phyloP scores from a whole-genome alignment of 2,329 filamentous ascomycete genomes.

The Macrophomina tecta region DNA sequence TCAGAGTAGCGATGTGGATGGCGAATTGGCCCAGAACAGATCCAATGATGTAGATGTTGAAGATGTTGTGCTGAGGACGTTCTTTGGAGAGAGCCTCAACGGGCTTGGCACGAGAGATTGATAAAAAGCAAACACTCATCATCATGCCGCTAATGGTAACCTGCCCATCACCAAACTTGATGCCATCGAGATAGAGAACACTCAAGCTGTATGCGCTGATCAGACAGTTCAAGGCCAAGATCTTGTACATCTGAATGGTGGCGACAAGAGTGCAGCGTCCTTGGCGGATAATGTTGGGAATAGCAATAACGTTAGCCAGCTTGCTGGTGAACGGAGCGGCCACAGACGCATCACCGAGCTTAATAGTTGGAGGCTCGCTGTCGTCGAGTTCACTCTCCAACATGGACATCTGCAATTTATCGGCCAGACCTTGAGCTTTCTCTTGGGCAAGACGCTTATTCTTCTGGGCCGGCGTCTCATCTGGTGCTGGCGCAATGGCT shows the following conservation, averaged over 20 bases:
- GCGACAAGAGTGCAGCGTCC: constrained; percentile 96
- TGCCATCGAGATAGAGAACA: constrained; percentile 95
- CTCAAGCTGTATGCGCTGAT: constrained; percentile 97
- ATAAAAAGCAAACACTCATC: constrained; percentile 99
- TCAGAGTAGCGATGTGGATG: constrained; percentile 89
- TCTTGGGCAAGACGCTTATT: constrained; percentile 61
- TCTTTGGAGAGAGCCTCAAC: constrained; percentile 97
- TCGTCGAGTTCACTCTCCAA: constrained; percentile 89
- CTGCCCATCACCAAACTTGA: constrained; percentile 98
- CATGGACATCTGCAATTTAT: constrained; percentile 85
- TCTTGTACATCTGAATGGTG: constrained; percentile 99
- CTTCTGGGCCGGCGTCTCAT: constrained; percentile 59
- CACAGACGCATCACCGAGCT: constrained; percentile 95
- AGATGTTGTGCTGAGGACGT: constrained; percentile 96
- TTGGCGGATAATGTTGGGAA: constrained; percentile 98
- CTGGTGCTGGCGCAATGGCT: constrained; percentile 64
- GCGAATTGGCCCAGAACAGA: constrained; percentile 97
- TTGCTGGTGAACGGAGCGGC: constrained; percentile 98
- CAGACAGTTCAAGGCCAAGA: constrained; percentile 93
- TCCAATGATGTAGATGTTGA: constrained; percentile 98
- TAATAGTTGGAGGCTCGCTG: constrained; percentile 91
- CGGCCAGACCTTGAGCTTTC: constrained; percentile 77
- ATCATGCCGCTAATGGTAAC: constrained; percentile 99
- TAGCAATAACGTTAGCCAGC: constrained; percentile 92
- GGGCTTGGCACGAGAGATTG: constrained; percentile 95